A percentile compares a stretch with the other conserved stretches of the same genome.
phyloP scores from a whole-genome alignment of 345 rosid genomes.

The rapeseed (Brassica napus) region Da-Ae NC_063439.1:26921501-26922000 shows the following conservation, averaged over 20 bases:
- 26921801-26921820: constrained; percentile 57
- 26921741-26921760: constrained; percentile 35
- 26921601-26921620: constrained; percentile 94
- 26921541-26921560: constrained; percentile 11
- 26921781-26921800: constrained; percentile 71
- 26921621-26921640: constrained; percentile 62
- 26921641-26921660: constrained; percentile 37
- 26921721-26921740: constrained; percentile 49
- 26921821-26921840: constrained; percentile 28
- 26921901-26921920: constrained; percentile 47
- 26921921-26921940: constrained; percentile 65
- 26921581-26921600: constrained; percentile 47
- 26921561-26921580: background rate
- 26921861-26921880: constrained; percentile 49
- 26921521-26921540: constrained; percentile 2
- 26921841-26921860: constrained; percentile 28
- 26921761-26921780: constrained; percentile 32
- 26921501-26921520: constrained; percentile 17
- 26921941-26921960: constrained; percentile 70
- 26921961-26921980: constrained; percentile 68
- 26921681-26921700: constrained; percentile 49
- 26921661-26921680: constrained; percentile 36
- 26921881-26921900: constrained; percentile 48
- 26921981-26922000: constrained; percentile 66
- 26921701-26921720: constrained; percentile 93